Evolutionary conservation across 768 basidiomycete species (phyloP).

Genomic region (Tricholoma furcatifolium): DNA sequence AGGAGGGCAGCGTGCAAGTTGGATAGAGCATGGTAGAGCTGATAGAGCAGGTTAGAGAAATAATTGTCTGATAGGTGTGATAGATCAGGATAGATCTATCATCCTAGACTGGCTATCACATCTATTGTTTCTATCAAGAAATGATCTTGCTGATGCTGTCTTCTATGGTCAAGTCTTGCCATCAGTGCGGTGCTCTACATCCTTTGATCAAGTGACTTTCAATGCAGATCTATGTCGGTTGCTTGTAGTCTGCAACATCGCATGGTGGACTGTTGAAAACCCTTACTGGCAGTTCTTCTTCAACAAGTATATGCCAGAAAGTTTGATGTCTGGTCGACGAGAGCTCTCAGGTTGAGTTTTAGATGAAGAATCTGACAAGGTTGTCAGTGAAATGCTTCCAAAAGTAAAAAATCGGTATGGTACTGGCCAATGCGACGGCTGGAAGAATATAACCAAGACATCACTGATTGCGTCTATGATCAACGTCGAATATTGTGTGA

Average conservation of each 20-base stretch:
- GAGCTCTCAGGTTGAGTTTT: conserved; percentile 11
- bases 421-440: conserved; percentile 30
- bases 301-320: conserved; percentile 2
- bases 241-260: conserved; percentile 3
- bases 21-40: too few species aligned
- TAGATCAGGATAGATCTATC: too few species aligned
- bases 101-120: too few species aligned
- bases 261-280: conserved; percentile 1
- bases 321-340: conserved; percentile 6
- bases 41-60: too few species aligned
- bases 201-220: too few species aligned
- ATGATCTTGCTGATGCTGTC: too few species aligned
- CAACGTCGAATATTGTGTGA: conserved; percentile 23
- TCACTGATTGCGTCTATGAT: conserved; percentile 23
- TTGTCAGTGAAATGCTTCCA: conserved; percentile 14
- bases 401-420: conserved; percentile 5
- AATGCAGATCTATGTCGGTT: conserved; percentile 4
- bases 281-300: conserved; percentile 2
- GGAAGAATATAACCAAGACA: conserved; percentile 26
- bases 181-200: too few species aligned
- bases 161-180: too few species aligned
- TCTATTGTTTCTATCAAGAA: too few species aligned
- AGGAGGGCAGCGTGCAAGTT: too few species aligned
- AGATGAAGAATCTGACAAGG: conserved; percentile 5
- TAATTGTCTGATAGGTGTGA: too few species aligned